Conservation (phyloP, 192 early-diverging fungal species). For the Podila horticola region DNA sequence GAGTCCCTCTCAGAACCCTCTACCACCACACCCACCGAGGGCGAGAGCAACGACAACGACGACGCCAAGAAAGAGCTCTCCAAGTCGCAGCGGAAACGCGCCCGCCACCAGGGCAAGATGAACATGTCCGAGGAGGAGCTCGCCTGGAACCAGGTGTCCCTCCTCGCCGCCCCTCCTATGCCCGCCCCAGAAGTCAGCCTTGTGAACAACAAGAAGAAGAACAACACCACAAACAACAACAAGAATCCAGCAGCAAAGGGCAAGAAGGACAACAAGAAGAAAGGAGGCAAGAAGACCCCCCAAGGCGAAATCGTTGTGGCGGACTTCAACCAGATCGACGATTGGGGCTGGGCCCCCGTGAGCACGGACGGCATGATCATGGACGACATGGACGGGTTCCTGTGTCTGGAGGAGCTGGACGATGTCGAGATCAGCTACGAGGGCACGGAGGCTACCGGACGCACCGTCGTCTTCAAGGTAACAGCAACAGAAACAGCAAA, state of each 20-base stretch:
- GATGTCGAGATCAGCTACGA: conserved; percentile 84
- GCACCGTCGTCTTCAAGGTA: conserved; percentile 82
- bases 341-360: conserved; percentile 72
- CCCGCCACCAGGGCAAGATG: conserved; percentile 23
- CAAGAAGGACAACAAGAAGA: conserved; percentile 8
- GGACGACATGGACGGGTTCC: conserved; percentile 82
- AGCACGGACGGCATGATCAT: conserved; percentile 58
- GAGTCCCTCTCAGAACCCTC: background rate
- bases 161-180: conserved; percentile 21
- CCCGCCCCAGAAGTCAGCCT: conserved; percentile 21
- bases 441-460: conserved; percentile 68
- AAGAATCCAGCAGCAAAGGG: conserved; percentile 7
- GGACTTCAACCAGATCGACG: conserved; percentile 52
- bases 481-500: background rate
- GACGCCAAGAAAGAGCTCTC: conserved; percentile 32
- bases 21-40: background rate
- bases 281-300: background rate
- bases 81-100: conserved; percentile 48
- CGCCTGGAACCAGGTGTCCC: conserved; percentile 37
- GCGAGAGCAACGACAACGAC: background rate
- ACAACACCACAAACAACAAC: conserved; percentile 1
- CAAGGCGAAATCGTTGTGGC: conserved; percentile 25
- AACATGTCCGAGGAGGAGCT: conserved; percentile 34
- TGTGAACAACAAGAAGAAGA: conserved; percentile 1
- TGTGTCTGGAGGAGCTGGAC: conserved; percentile 89